phyloP scores from a whole-genome alignment of 2,329 filamentous ascomycete species.

The Blastomyces silverae region DNA sequence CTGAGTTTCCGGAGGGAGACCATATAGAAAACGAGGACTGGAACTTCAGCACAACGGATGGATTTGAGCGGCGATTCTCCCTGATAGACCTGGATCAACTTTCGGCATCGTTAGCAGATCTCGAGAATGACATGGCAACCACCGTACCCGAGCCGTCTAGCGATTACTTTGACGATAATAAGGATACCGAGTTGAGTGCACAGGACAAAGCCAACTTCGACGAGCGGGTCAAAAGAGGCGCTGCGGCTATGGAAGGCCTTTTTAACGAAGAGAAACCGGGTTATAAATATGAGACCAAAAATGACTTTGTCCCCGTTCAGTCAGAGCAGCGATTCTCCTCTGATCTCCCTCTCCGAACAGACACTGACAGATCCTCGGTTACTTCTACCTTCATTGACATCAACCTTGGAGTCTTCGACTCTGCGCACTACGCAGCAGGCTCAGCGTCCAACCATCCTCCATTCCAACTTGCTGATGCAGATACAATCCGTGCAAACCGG shows the following conservation, averaged over 20 bases:
- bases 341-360: conserved; percentile 48
- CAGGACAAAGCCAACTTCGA: conserved; percentile 50
- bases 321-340: conserved; percentile 42
- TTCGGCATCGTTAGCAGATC: conserved; percentile 41
- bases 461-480: conserved; percentile 47
- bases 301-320: conserved; percentile 43
- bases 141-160: conserved; percentile 21
- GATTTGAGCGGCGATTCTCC: conserved; percentile 50
- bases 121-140: conserved; percentile 35
- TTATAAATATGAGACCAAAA: conserved; percentile 54
- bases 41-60: conserved; percentile 59
- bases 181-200: conserved; percentile 34
- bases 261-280: conserved; percentile 51
- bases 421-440: conserved; percentile 46
- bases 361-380: conserved; percentile 44
- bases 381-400: conserved; percentile 49
- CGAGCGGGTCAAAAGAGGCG: conserved; percentile 52
- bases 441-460: conserved; percentile 46
- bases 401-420: conserved; percentile 50
- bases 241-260: conserved; percentile 50
- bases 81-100: conserved; percentile 43
- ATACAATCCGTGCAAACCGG: conserved; percentile 52
- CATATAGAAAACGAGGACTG: conserved; percentile 49
- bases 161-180: conserved; percentile 29
- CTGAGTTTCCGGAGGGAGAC: conserved; percentile 44